A percentile compares a stretch with the other conserved stretches of the same genome.
phyloP scores from a whole-genome alignment of 805 yeast species.

The Wickerhamiella domercqiae region DNA sequence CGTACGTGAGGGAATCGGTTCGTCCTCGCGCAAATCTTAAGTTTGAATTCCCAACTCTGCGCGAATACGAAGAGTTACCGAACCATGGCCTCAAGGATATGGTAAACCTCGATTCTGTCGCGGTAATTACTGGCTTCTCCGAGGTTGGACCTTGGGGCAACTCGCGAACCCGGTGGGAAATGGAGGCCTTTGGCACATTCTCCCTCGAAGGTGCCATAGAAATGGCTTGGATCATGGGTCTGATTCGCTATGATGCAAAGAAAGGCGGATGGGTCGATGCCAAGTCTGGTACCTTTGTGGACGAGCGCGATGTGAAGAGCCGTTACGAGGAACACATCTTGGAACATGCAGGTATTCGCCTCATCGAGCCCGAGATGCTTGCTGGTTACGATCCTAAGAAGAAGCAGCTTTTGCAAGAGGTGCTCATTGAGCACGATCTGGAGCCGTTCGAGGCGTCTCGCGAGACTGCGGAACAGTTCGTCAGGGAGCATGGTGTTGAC shows the following conservation, averaged over 20 bases:
- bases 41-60: conserved; percentile 82
- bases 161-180: conserved; percentile 98
- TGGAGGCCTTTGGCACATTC: conserved; percentile 91
- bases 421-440: conserved; percentile 89
- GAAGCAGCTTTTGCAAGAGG: conserved; percentile 88
- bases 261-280: conserved; percentile 98
- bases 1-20: conserved; percentile 59
- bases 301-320: conserved; percentile 81
- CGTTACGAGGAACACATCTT: conserved; percentile 81
- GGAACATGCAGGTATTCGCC: conserved; percentile 91
- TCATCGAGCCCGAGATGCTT: conserved; percentile 91
- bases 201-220: conserved; percentile 96
- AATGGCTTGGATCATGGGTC: conserved; percentile 99
- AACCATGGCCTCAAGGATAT: conserved; percentile 60
- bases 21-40: conserved; percentile 93
- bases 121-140: conserved; percentile 94
- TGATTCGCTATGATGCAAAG: conserved; percentile 90
- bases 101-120: conserved; percentile 78
- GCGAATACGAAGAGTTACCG: conserved; percentile 51
- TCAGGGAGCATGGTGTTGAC: conserved; percentile 74
- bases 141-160: conserved; percentile 99
- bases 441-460: conserved; percentile 91
- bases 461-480: conserved; percentile 90
- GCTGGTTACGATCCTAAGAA: conserved; percentile 93
- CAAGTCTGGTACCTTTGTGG: conserved; percentile 82